Percentiles rank a stretch among this genome's conserved stretches.
phyloP scores from a whole-genome alignment of 371 early-diverging fungal genomes.

The Parasitella parasitica region DNA sequence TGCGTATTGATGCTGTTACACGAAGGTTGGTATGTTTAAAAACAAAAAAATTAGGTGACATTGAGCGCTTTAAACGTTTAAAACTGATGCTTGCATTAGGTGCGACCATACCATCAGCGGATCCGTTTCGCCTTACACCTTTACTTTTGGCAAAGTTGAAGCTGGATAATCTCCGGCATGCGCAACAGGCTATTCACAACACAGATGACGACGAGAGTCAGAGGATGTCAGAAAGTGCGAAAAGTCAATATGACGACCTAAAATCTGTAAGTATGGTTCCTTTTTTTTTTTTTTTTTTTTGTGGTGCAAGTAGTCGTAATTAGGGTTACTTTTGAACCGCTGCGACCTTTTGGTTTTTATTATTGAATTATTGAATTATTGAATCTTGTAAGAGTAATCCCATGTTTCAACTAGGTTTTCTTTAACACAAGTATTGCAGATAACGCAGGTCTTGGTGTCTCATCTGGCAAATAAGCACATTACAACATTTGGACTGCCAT shows the following conservation, averaged over 20 bases:
- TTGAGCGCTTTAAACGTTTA: neutral
- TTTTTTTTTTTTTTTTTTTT: no score
- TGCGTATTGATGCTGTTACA: conserved; percentile 47
- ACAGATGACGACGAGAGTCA: neutral
- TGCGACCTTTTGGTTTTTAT: no score
- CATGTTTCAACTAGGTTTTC: no score
- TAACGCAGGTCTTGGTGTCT: conserved; percentile 43
- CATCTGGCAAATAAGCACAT: conserved; percentile 45
- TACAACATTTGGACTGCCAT: conserved; percentile 27
- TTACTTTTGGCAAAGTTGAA: conserved; percentile 46
- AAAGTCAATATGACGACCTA: conserved; percentile 38
- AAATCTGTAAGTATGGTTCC: conserved; percentile 32
- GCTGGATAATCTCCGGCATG: conserved; percentile 42
- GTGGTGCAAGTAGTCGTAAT: no score
- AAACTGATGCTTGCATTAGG: conserved; percentile 19
- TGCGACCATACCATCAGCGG: conserved; percentile 47
- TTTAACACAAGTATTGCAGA: conserved; percentile 19
- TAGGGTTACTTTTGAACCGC: no score
- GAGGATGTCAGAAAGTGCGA: conserved; percentile 20
- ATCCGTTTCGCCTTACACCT: conserved; percentile 49
- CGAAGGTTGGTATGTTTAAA: conserved; percentile 35
- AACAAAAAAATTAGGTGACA: neutral
- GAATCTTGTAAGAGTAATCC: no score
- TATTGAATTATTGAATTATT: no score
- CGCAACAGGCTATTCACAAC: conserved; percentile 10